phyloP scores from a whole-genome alignment of 768 basidiomycete genomes.

The Mrakia hoshinonis region DNA sequence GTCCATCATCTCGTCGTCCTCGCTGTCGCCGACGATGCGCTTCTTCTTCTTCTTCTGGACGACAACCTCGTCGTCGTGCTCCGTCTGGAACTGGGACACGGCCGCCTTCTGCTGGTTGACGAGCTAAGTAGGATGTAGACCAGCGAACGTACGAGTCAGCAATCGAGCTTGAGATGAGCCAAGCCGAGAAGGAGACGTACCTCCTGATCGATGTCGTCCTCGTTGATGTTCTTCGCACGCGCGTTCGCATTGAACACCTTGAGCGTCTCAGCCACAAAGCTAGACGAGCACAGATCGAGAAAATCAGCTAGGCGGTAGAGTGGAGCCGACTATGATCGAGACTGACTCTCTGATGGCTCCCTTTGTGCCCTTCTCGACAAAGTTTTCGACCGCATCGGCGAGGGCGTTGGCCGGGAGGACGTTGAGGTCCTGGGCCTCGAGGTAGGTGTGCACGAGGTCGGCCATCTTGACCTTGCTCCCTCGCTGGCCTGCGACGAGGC shows the following conservation, averaged over 20 bases:
- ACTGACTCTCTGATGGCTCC: constrained; percentile 82
- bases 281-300: constrained; percentile 19
- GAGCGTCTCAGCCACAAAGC: constrained; percentile 42
- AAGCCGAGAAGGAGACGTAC: not conserved
- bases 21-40: constrained; percentile 32
- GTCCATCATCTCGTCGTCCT: constrained; percentile 41
- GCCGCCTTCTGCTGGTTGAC: not conserved
- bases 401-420: constrained; percentile 80
- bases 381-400: constrained; percentile 87
- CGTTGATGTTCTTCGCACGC: constrained; percentile 10
- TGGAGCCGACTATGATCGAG: constrained; percentile 28
- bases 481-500: constrained; percentile 38
- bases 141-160: not conserved
- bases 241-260: constrained; percentile 28
- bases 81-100: not conserved
- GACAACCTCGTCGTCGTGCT: not conserved
- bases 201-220: constrained; percentile 21
- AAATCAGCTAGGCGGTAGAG: not conserved
- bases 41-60: not conserved
- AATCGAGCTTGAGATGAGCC: not conserved
- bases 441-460: constrained; percentile 81
- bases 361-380: constrained; percentile 94
- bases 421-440: constrained; percentile 86
- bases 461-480: constrained; percentile 73
- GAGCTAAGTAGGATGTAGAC: not conserved